Base-by-base conservation (phyloP, 1,284 basidiomycete genomes). In the Cutaneotrichosporon arboriforme region DNA sequence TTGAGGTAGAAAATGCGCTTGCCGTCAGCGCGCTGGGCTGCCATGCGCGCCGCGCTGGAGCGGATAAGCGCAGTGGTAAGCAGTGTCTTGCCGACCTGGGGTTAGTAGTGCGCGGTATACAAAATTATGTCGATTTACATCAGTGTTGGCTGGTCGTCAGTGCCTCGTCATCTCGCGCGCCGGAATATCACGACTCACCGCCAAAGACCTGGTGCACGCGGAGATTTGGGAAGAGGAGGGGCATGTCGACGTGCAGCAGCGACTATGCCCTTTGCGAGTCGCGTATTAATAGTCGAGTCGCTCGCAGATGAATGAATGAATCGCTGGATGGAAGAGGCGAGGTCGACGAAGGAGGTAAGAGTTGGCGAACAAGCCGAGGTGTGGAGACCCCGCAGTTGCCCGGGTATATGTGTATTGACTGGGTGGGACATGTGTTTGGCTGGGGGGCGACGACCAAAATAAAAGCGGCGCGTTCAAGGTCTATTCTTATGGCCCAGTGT, bases 121-220 rank as follows among this genome's bases (percentile, higher is more conserved):
- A n/a, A n/a, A n/a, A n/a, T n/a, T n/a, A n/a, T n/a, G n/a, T n/a
- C 35, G 15, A 17, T 53, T 49, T 45, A 58, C 59, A 73, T 90
- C 84, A 2, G 90, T 93, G 73, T 90, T 90, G 4, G 88, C 87
- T 63, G 47, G 13, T 10, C 15, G 42, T 46, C 42, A 49, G 44
- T 23, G 20, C 17, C 36, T 14, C 20, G 15, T 44, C n/a, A 20
- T 5, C 20, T 20, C 38, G 14, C 5, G n/a, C 12, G 8, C 18
- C 14, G 18, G 5, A 10, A 38, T n/a, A n/a, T n/a, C 39, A 12
- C 15, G 12, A 59, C 70, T 57, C 26, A 75, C 73, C 74, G 45
- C 92, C 92, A 68, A 94, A 93, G 49, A 97, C 78, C 70, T 93
- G 88, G 73, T 91, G 88, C 34, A 91, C 77, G 18, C 90, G 83